Evolutionary conservation across 2,329 filamentous ascomycete species (phyloP).

Genomic region (Aureobasidium subglaciale): DNA sequence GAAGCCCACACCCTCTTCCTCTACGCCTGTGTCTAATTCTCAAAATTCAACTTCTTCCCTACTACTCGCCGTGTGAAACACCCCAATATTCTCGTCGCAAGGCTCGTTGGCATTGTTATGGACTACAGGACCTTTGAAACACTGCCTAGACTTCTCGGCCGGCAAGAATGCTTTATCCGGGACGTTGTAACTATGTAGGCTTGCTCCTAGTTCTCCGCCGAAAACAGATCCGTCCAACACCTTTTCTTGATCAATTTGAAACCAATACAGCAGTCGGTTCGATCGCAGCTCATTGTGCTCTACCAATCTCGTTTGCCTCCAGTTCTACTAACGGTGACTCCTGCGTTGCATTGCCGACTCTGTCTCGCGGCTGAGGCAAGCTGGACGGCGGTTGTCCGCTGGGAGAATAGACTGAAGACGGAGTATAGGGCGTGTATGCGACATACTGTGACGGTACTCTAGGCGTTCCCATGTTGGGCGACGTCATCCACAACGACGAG

Average conservation of each 20-base stretch:
- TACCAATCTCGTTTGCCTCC: constrained; percentile 3
- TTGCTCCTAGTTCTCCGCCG: not conserved
- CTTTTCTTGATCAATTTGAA: not conserved
- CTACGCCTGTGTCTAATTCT: constrained; percentile 13
- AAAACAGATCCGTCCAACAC: no score
- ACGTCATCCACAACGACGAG: constrained; percentile 5
- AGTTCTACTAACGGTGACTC: not conserved
- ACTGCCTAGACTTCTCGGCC: not conserved
- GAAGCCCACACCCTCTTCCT: not conserved
- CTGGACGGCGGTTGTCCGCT: constrained; percentile 13
- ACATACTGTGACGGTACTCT: not conserved
- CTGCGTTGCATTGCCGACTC: not conserved
- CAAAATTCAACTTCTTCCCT: constrained; percentile 3
- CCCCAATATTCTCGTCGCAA: not conserved
- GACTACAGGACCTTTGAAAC: not conserved
- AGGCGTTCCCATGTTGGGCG: not conserved
- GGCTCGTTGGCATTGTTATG: not conserved
- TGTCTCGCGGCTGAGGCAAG: not conserved
- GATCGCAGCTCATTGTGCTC: not conserved
- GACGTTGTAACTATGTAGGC: not conserved
- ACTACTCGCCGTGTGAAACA: not conserved
- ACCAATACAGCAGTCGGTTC: no score
- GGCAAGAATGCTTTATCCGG: not conserved
- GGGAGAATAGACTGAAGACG: not conserved
- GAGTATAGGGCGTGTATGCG: constrained; percentile 1